phyloP scores from a whole-genome alignment of 1,139 yeast species.

The Candida frijolesensis region DNA sequence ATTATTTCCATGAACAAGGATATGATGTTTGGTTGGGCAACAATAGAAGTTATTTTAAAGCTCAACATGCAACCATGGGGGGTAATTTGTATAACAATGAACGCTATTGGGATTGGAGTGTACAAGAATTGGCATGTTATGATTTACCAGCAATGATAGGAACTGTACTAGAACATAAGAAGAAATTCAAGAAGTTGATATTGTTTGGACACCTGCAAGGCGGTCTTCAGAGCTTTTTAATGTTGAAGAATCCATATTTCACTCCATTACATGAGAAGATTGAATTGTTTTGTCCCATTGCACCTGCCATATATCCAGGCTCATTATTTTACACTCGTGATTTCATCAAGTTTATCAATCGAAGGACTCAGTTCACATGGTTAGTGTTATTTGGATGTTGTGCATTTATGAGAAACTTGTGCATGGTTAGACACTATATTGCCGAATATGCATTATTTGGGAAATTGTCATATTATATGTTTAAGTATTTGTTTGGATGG shows the following conservation, averaged over 20 bases:
- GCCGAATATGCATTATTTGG: conserved; percentile 57
- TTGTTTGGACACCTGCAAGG: conserved; percentile 92
- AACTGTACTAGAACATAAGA: conserved; percentile 49
- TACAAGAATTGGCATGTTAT: conserved; percentile 71
- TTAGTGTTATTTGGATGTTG: conserved; percentile 59
- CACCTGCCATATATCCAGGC: conserved; percentile 93
- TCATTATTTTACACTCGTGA: conserved; percentile 57
- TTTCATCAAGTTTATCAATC: conserved; percentile 60
- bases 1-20: conserved; percentile 59
- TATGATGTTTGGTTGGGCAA: conserved; percentile 95
- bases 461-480: conserved; percentile 70
- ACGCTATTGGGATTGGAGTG: conserved; percentile 82
- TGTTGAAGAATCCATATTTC: conserved; percentile 44
- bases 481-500: conserved; percentile 87
- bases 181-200: conserved; percentile 51
- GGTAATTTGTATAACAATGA: conserved; percentile 50
- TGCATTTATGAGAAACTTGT: conserved; percentile 62
- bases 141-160: conserved; percentile 78
- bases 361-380: conserved; percentile 37
- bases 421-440: conserved; percentile 47
- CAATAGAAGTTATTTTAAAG: conserved; percentile 82
- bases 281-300: conserved; percentile 70
- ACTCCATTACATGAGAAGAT: conserved; percentile 46
- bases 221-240: conserved; percentile 77
- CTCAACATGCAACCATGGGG: conserved; percentile 52